phyloP scores from a whole-genome alignment of 2,329 filamentous ascomycete species.

The Coniochaeta sp. region DNA sequence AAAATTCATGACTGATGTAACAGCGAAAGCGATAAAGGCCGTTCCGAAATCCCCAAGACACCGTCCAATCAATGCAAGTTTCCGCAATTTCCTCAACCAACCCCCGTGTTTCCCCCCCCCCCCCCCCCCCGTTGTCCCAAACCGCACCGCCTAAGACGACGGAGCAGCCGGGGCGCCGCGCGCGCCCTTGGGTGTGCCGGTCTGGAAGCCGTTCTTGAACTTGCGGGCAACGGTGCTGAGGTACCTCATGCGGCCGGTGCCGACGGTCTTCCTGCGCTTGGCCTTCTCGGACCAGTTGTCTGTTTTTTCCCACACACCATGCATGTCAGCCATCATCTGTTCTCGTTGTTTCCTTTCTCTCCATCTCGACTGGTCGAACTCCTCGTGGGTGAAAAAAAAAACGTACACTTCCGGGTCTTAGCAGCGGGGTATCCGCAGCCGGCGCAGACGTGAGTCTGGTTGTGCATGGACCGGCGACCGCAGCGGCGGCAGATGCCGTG shows the following conservation, averaged over 20 bases:
- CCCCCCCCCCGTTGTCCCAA: no score
- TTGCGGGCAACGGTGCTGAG: slow-evolving; percentile 86
- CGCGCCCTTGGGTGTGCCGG: slow-evolving; percentile 76
- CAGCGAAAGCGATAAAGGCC: slow-evolving; percentile 16
- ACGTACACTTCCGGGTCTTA: slow-evolving; percentile 98
- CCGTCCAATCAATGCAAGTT: slow-evolving; percentile 16
- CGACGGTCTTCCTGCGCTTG: slow-evolving; percentile 99
- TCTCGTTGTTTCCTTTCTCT: background rate
- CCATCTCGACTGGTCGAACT: background rate
- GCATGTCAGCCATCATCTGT: slow-evolving; percentile 12
- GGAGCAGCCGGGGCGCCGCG: slow-evolving; percentile 51
- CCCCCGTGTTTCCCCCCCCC: background rate
- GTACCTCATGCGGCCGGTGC: slow-evolving; percentile 92
- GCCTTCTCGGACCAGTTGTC: slow-evolving; percentile 99
- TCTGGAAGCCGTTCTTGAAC: slow-evolving; percentile 98
- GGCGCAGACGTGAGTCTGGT: slow-evolving; percentile 98
- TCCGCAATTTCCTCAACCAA: slow-evolving; percentile 1
- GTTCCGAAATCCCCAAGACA: slow-evolving; percentile 17
- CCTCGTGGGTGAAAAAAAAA: no score
- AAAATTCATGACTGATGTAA: slow-evolving; percentile 18
- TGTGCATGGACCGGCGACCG: slow-evolving; percentile 95
- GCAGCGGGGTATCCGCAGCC: slow-evolving; percentile 94
- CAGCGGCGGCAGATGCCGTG: slow-evolving; percentile 98
- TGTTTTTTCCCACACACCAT: no score
- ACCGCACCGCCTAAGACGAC: background rate